phyloP scores from a whole-genome alignment of 495 filamentous ascomycete genomes.

The Baudoinia panamericana region DNA sequence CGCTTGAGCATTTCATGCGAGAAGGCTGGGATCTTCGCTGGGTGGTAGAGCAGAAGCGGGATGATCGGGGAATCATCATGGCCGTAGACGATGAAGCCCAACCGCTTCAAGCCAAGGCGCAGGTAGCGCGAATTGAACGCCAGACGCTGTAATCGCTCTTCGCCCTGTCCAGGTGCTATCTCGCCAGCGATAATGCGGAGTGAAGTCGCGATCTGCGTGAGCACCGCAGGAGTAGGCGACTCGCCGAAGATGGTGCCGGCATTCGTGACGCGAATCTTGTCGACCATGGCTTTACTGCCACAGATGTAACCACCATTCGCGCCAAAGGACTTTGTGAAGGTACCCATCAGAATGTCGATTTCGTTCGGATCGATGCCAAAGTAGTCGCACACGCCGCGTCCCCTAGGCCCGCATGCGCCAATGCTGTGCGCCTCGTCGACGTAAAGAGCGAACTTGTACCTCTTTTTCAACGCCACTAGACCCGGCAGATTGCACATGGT shows the following conservation, averaged over 20 bases:
- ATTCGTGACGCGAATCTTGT: slow-evolving; percentile 75
- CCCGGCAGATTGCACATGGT: slow-evolving; percentile 94
- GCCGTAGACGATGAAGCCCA: slow-evolving; percentile 92
- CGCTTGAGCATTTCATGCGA: slow-evolving; percentile 95
- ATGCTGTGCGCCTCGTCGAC: slow-evolving; percentile 96
- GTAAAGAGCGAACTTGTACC: slow-evolving; percentile 93
- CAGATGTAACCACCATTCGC: slow-evolving; percentile 96
- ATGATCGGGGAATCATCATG: slow-evolving; percentile 98
- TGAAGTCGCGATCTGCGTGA: slow-evolving; percentile 75
- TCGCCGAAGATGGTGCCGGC: slow-evolving; percentile 81
- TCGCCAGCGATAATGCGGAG: slow-evolving; percentile 83
- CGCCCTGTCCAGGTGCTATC: slow-evolving; percentile 75
- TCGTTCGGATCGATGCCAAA: slow-evolving; percentile 78
- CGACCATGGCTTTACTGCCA: slow-evolving; percentile 78
- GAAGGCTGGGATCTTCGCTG: slow-evolving; percentile 94
- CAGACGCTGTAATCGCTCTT: slow-evolving; percentile 88
- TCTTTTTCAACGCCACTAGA: slow-evolving; percentile 69
- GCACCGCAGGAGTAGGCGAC: slow-evolving; percentile 69
- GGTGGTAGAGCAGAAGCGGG: slow-evolving; percentile 85
- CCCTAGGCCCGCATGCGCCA: slow-evolving; percentile 76
- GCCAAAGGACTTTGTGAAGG: slow-evolving; percentile 94
- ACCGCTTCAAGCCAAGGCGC: slow-evolving; percentile 86
- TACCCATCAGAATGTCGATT: slow-evolving; percentile 96
- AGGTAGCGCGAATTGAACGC: slow-evolving; percentile 98
- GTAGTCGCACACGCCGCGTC: slow-evolving; percentile 93